phyloP scores from a whole-genome alignment of 2,329 filamentous ascomycete genomes.

The Cladorrhinum sp. region DNA sequence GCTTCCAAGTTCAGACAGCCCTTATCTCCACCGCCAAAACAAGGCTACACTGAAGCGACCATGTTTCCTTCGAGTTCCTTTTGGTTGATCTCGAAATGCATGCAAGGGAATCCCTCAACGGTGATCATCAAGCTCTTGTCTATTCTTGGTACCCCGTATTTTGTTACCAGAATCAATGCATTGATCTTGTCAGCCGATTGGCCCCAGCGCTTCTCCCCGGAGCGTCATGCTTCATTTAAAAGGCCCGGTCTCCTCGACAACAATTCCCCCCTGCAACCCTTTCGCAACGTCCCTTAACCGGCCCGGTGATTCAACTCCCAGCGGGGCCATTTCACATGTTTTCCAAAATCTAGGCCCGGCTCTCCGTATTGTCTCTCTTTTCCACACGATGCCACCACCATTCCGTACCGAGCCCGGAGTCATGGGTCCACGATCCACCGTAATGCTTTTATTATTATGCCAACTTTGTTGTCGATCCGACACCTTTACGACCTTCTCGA shows the following conservation, averaged over 20 bases:
- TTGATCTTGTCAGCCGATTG: conserved; percentile 2
- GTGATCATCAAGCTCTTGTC: background rate
- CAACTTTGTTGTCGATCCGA: background rate
- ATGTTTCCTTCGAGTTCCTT: background rate
- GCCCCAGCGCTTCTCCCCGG: background rate
- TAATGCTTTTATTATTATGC: background rate
- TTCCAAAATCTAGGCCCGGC: conserved; percentile 3
- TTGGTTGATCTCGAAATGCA: background rate
- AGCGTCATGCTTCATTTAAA: conserved; percentile 8
- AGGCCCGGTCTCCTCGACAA: conserved; percentile 6
- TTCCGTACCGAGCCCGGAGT: background rate
- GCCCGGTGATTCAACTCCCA: background rate
- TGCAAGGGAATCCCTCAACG: background rate
- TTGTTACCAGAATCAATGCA: background rate
- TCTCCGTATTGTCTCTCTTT: background rate
- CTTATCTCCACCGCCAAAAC: background rate
- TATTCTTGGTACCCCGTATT: conserved; percentile 1
- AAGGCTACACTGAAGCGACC: background rate
- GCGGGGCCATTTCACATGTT: background rate
- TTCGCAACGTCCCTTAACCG: no score
- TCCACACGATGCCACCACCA: conserved; percentile 1
- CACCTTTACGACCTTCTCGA: background rate
- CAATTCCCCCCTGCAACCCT: background rate
- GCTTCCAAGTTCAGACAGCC: no score
- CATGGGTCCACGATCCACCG: background rate